phyloP scores from a whole-genome alignment of 1,139 yeast species.

The Spathaspora jeffriesii region DNA sequence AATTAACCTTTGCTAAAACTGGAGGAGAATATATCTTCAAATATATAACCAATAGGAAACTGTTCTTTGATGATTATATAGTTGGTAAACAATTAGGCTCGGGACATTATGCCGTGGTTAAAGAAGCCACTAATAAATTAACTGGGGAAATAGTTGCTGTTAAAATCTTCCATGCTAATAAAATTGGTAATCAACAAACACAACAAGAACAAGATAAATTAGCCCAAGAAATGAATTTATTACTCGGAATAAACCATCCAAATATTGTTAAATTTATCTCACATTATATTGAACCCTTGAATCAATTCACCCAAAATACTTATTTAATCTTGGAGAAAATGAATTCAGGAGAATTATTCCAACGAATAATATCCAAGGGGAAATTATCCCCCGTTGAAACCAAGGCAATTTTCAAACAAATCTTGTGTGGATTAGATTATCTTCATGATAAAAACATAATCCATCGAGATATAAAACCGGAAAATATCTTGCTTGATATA shows the following conservation, averaged over 20 bases:
- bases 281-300: constrained; percentile 68
- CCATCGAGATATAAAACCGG: constrained; percentile 89
- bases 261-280: constrained; percentile 70
- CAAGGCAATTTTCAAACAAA: constrained; percentile 57
- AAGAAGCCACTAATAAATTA: constrained; percentile 59
- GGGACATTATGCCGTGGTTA: constrained; percentile 80
- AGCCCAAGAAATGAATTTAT: constrained; percentile 66
- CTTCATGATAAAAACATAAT: constrained; percentile 77
- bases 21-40: constrained; percentile 59
- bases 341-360: constrained; percentile 74
- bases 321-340: constrained; percentile 72
- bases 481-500: constrained; percentile 78
- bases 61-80: constrained; percentile 60
- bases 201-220: constrained; percentile 55
- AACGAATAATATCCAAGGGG: constrained; percentile 65
- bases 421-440: constrained; percentile 62
- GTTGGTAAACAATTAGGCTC: constrained; percentile 66
- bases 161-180: constrained; percentile 74
- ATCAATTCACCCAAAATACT: constrained; percentile 54
- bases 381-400: constrained; percentile 63
- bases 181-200: constrained; percentile 22
- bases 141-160: constrained; percentile 69
- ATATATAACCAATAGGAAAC: constrained; percentile 26
- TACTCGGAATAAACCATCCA: constrained; percentile 67
- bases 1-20: constrained; percentile 58